Conservation (phyloP, 352 stramenopile species). For the Phytophthora hybrid region DNA sequence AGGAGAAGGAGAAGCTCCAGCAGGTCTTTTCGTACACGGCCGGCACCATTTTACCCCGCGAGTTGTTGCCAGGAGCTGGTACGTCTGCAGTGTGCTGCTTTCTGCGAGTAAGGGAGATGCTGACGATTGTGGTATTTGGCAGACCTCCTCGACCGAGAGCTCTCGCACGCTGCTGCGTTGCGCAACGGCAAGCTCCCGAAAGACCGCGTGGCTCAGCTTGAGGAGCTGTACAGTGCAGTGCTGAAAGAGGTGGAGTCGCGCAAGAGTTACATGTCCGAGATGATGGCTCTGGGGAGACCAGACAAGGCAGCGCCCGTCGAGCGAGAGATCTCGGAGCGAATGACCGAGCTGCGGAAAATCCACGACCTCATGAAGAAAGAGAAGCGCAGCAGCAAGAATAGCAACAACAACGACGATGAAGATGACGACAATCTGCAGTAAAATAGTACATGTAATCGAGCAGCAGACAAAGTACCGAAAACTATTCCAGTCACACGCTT, state of each 20-base stretch:
- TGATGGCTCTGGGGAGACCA: conserved; percentile 59
- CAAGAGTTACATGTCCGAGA: conserved; percentile 74
- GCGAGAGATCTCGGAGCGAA: conserved; percentile 70
- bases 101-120: background rate
- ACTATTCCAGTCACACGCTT: too few relatives aligned
- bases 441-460: too few relatives aligned
- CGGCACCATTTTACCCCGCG: conserved; percentile 72
- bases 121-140: conserved; percentile 1
- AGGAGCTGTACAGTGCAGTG: conserved; percentile 72
- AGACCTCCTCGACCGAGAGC: conserved; percentile 74
- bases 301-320: conserved; percentile 57
- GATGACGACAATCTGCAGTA: too few relatives aligned
- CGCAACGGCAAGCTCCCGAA: conserved; percentile 50
- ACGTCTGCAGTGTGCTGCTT: background rate
- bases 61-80: conserved; percentile 80
- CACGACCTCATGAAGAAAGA: conserved; percentile 68
- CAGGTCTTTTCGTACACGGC: conserved; percentile 77
- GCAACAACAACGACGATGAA: background rate
- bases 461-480: background rate
- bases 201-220: conserved; percentile 57
- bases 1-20: conserved; percentile 88
- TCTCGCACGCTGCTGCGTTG: conserved; percentile 59
- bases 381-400: conserved; percentile 24
- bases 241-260: conserved; percentile 68
- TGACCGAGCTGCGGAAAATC: conserved; percentile 70